Conservation (phyloP, 2,329 filamentous ascomycete species). For the Macrophomina pseudophaseolina region DNA sequence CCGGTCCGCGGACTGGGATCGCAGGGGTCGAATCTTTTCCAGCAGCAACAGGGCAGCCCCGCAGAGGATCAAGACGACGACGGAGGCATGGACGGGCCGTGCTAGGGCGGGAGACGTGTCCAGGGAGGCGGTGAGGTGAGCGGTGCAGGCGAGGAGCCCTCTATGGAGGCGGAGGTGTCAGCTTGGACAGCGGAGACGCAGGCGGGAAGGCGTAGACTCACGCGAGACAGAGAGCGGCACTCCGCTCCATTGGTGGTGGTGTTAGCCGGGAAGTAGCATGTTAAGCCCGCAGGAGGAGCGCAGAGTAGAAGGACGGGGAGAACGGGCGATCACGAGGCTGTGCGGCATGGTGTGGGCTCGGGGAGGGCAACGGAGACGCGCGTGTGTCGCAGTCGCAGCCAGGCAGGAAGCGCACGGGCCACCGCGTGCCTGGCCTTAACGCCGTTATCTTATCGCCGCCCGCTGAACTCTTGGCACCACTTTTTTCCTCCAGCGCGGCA, state of each 20-base stretch:
- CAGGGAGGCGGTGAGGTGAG: constrained; percentile 39
- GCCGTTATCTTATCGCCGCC: constrained; percentile 21
- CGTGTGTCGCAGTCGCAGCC: background rate
- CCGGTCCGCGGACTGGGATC: background rate
- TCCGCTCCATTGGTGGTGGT: constrained; percentile 15
- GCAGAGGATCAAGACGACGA: constrained; percentile 39
- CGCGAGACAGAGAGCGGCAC: constrained; percentile 11
- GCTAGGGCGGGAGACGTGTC: constrained; percentile 43
- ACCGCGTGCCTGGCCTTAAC: too few relatives aligned
- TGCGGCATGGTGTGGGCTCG: background rate
- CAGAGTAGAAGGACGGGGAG: background rate
- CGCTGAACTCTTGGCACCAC: constrained; percentile 8
- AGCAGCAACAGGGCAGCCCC: constrained; percentile 38
- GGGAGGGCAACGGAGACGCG: background rate
- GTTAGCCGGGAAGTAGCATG: constrained; percentile 9
- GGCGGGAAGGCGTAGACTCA: background rate
- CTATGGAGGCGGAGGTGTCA: constrained; percentile 30
- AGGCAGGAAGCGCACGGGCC: background rate
- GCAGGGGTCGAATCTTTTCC: constrained; percentile 8
- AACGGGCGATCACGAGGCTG: background rate
- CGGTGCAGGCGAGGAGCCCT: constrained; percentile 42
- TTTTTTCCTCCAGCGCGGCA: constrained; percentile 15
- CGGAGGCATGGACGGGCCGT: constrained; percentile 42
- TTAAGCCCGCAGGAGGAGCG: background rate
- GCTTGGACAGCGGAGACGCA: background rate